Evolutionary conservation across 169 alveolate species (phyloP), one percentile per base, ranked within the genome.

Genomic region (Fabrea salina): DNA sequence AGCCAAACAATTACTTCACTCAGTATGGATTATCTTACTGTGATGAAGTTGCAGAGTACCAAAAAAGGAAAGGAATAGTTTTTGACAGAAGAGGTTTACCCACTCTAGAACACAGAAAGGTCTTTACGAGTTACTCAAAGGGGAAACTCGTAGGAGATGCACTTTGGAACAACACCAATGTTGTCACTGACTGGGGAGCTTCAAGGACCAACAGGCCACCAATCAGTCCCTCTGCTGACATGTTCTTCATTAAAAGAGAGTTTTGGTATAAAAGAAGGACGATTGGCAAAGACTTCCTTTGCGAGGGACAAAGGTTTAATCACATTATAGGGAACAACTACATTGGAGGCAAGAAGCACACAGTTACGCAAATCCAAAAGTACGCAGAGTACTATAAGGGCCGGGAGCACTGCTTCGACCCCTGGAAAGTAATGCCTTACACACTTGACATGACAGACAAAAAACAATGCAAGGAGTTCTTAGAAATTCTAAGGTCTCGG

Each of bases 271-370:
- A 27, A 41, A 22, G 13, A 25, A 67, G 49, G 33, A 40, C 61
- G 16, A 61, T 61, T 30, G 51, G 75, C 7, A 75, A 75, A 57
- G 43, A 75, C 43, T 59, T 54, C n/a, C 43, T 33, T 35, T 75
- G 82, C 19, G 30, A 54, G 19, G 40, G 59, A 8, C 54, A 75
- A 75, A 57, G 58, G 0, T 75, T 57, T 40, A 75, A 75, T 41
- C 82, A 75, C n/a, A 75, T 75, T 7, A 74, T 75, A n/a, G 82
- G 82, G 8, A 57, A 75, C 58, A 64, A 59, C 4, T 22, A 43
- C 7, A 27, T 75, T 0, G 58, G 50, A n/a, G 33, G 57, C 35
- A 75, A 75, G 44, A 75, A 75, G 40, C 22, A 22, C 32, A 75
- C 72, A 8, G 58, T 58, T 30, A 59, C 37, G n/a, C 27, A 37